phyloP scores from a whole-genome alignment of 2,329 filamentous ascomycete species.

The Orbilia brochopaga region DNA sequence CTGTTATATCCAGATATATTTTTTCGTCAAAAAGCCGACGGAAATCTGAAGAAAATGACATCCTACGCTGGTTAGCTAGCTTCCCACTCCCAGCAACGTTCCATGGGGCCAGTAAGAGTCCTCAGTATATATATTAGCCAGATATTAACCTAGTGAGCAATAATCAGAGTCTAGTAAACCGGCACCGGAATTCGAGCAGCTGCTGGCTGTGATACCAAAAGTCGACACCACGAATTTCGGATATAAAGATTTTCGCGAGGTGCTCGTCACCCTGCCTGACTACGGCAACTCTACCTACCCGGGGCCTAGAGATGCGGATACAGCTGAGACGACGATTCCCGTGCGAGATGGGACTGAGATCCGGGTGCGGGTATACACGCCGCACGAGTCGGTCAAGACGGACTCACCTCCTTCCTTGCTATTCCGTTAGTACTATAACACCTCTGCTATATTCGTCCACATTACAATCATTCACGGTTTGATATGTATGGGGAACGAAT shows the following conservation, averaged over 20 bases:
- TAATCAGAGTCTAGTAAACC: conserved; percentile 28
- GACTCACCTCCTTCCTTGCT: conserved; percentile 23
- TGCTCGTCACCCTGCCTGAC: not conserved
- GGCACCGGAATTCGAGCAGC: conserved; percentile 19
- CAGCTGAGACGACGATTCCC: conserved; percentile 13
- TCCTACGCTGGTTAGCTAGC: conserved; percentile 19
- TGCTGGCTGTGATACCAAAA: conserved; percentile 9
- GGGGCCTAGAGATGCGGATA: conserved; percentile 26
- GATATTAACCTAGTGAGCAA: not conserved
- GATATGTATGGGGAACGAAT: not conserved
- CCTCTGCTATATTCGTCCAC: not conserved
- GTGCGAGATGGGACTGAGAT: conserved; percentile 27
- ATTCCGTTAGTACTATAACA: conserved; percentile 22
- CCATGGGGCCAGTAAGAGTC: no score
- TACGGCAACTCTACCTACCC: conserved; percentile 24
- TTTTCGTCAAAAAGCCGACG: not conserved
- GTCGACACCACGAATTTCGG: conserved; percentile 1
- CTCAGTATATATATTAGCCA: not conserved
- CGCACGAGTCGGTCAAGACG: conserved; percentile 23
- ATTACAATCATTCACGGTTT: not conserved
- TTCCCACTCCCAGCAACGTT: not conserved
- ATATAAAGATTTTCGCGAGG: conserved; percentile 9
- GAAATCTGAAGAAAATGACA: conserved; percentile 10
- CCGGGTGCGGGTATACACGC: conserved; percentile 24
- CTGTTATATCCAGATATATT: not conserved